Conservation (phyloP, 108 stramenopile species). For the Pelagomonas calceolata region DNA sequence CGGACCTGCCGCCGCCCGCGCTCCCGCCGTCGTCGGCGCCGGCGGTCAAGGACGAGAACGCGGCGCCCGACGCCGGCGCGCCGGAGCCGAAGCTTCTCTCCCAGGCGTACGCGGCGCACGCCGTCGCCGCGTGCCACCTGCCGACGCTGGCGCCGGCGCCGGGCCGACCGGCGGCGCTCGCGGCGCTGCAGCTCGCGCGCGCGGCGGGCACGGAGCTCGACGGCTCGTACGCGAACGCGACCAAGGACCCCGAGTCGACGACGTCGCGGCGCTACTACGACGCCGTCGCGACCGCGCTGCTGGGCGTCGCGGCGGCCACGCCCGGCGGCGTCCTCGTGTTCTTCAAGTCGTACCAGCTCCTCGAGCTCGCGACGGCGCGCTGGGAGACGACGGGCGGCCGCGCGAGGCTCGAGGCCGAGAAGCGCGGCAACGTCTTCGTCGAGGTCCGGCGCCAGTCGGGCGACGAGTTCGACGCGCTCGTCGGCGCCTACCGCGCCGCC, state of each 20-base stretch:
- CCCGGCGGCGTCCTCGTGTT: not conserved
- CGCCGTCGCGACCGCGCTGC: not conserved
- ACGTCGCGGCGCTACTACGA: not conserved
- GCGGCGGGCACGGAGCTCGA: not conserved
- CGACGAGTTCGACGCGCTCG: not conserved
- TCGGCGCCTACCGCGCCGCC: not conserved
- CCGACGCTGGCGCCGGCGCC: not conserved
- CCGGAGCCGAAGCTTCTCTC: not conserved
- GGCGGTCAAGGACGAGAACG: not conserved
- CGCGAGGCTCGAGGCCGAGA: not conserved
- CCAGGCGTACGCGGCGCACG: not conserved
- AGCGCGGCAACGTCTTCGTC: not conserved
- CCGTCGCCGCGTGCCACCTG: not conserved
- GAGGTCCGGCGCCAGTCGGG: not conserved
- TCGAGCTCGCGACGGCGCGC: not conserved
- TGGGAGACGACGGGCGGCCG: not conserved
- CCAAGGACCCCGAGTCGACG: not conserved
- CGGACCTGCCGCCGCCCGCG: too few species aligned
- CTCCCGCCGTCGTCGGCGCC: not conserved
- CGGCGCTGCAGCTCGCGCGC: not conserved
- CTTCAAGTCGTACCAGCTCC: not conserved
- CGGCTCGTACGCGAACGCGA: not conserved
- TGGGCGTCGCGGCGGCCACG: not conserved
- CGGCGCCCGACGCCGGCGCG: not conserved
- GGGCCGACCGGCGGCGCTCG: not conserved